Percentiles rank a stretch among this genome's conserved stretches.
Evolutionary conservation across 75 land plant genomes (phyloP).

Genomic region (Selaginella moellendorffii): DNA sequence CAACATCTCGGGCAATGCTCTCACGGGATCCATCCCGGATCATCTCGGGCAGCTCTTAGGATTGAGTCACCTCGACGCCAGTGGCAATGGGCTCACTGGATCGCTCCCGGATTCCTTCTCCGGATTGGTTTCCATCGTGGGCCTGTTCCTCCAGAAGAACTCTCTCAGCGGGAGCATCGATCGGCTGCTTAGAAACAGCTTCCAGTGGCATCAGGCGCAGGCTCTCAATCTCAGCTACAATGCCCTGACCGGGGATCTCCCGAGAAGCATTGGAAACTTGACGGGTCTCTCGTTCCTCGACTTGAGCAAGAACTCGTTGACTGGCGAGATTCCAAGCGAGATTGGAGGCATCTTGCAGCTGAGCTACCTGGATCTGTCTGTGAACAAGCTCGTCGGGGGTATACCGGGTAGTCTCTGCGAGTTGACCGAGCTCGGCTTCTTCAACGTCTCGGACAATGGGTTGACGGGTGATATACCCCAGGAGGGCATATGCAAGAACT

Average conservation of each 20-base stretch:
- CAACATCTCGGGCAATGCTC: neutral
- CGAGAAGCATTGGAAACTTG: constrained; percentile 17
- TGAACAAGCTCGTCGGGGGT: constrained; percentile 14
- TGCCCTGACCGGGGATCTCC: constrained; percentile 14
- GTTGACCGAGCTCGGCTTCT: constrained; percentile 34
- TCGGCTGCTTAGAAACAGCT: constrained; percentile 21
- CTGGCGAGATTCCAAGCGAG: constrained; percentile 15
- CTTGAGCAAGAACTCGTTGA: constrained; percentile 17
- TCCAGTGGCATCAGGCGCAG: constrained; percentile 11
- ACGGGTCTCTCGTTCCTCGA: constrained; percentile 19
- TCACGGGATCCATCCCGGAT: neutral
- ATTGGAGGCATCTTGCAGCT: constrained; percentile 15
- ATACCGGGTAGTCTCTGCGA: constrained; percentile 28
- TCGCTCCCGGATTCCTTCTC: constrained; percentile 32
- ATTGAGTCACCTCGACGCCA: constrained; percentile 40
- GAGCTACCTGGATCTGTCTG: constrained; percentile 20
- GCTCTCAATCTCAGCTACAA: constrained; percentile 15
- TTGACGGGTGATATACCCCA: constrained; percentile 26
- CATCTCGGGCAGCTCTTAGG: neutral
- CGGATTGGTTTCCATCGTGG: neutral
- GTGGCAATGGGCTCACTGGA: constrained; percentile 44
- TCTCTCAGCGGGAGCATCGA: neutral
- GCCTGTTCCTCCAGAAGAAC: neutral
- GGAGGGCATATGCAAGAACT: constrained; percentile 31
- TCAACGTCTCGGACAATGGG: constrained; percentile 9